Evolutionary conservation across 441 rosid species (phyloP), one percentile per base, ranked within the genome.

Genomic region (Bocquillonia castaneifolia): DNA sequence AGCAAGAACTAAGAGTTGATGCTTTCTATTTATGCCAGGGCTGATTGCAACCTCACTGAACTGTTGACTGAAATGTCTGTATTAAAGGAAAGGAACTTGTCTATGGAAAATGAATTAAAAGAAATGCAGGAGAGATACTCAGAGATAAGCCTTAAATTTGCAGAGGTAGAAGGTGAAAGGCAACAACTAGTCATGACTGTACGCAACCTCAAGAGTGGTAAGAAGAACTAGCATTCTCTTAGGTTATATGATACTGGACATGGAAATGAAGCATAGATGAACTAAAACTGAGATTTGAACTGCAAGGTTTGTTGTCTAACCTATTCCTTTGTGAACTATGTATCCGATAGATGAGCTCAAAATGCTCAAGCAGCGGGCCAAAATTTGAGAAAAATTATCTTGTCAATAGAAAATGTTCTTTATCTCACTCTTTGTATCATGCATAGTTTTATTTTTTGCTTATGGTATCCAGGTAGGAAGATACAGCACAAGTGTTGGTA

Each of bases 91-190:
- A 89, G 80, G 79, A 91, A 87, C 82, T 80, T 67, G 56, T 51
- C 57, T 2, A 88, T 91, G 96, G 92, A 84, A 78, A 73, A 36
- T 15, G 98, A 93, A 59, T 78, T 93, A 68, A 86, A 84, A 76
- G 92, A 91, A 57, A 88, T 87, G 87, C 88, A 89, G 80, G 90
- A 84, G 77, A 85, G 96, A 65, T 93, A 93, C 75, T 88, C 89
- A 15, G 90, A 89, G 79, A 88, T 88, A 79, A 93, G 99, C 81
- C 86, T 93, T 81, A 91, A 76, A 78, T 91, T 93, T 59, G 97
- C 96, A 14, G 96, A 89, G 84, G 98, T 93, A 4, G 99, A 91
- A 83, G 96, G 97, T 28, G 95, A 93, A 85, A 82, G 97, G 73
- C 96, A 93, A 74, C 89, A 88, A 73, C 96, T 91, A 51, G 92